Conservation (phyloP, 306 rosid species). For the Cucurbita ficifolia region DNA sequence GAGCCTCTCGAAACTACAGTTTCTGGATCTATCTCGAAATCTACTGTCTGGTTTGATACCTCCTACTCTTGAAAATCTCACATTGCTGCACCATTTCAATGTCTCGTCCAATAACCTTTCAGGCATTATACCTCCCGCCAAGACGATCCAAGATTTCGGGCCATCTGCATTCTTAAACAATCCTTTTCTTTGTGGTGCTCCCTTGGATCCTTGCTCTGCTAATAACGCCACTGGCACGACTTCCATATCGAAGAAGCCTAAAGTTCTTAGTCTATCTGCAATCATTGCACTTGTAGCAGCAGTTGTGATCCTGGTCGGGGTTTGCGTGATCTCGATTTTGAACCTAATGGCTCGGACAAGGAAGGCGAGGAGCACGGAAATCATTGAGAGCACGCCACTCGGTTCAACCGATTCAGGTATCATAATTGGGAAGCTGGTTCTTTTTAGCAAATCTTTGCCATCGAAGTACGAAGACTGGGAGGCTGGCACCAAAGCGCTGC, state of each 20-base stretch:
- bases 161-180: slow-evolving; percentile 55
- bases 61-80: slow-evolving; percentile 47
- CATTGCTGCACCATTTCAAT: slow-evolving; percentile 40
- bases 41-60: slow-evolving; percentile 61
- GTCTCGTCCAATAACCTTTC: slow-evolving; percentile 77
- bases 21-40: slow-evolving; percentile 65
- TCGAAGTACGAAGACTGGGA: slow-evolving; percentile 99
- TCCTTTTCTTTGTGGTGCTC: slow-evolving; percentile 77
- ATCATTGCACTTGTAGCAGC: slow-evolving; percentile 94
- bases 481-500: slow-evolving; percentile 88
- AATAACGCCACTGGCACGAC: slow-evolving; percentile 20
- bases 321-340: slow-evolving; percentile 72
- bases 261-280: slow-evolving; percentile 54
- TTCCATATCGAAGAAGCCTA: slow-evolving; percentile 30
- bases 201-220: slow-evolving; percentile 58
- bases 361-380: slow-evolving; percentile 34
- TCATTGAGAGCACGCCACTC: slow-evolving; percentile 78
- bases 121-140: slow-evolving; percentile 45
- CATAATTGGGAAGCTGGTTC: slow-evolving; percentile 87
- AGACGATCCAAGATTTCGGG: slow-evolving; percentile 45
- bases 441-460: slow-evolving; percentile 88
- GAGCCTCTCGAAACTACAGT: slow-evolving; percentile 42
- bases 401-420: slow-evolving; percentile 67
- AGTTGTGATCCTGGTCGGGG: slow-evolving; percentile 69
- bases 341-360: slow-evolving; percentile 45